Evolutionary conservation across 2,329 filamentous ascomycete species (phyloP), one percentile per base, ranked within the genome.

Genomic region (Xenosphaeropsis pyriputrescens): DNA sequence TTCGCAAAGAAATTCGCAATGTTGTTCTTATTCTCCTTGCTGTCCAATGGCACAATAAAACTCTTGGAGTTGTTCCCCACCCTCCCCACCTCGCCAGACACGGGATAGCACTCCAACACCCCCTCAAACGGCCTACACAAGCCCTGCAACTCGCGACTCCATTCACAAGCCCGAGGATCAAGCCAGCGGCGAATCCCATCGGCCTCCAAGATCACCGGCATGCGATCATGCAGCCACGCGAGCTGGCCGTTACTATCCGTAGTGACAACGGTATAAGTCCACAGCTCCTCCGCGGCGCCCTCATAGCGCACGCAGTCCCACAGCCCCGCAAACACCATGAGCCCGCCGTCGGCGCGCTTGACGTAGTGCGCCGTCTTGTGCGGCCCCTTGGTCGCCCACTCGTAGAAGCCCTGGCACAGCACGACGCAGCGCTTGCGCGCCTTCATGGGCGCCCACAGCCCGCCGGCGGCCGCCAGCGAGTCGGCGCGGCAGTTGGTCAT

Each of bases 401-500:
- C 91, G 52, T 85, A 98, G 58, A 96, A 98, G 1, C 91, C 91
- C 57, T 95, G 81, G 8, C 84, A 86, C 5, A 94, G 55, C 8
- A 96, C 75, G 16, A 96, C 67, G 55, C 91, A 96, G 19, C 91
- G 70, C 60, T 95, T 94, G 47, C 71, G 74, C 43, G 78, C 75
- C 61, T 95, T 95, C 82, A 96, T 93, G 1, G 72, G 75, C 32
- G 73, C 80, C 91, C 91, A 96, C 77, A 96, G 83, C 9, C 88
- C 86, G 5, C 77, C 72, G 7, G 79, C 69, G 8, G 79, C 72
- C 5, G 73, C 66, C 15, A 96, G 64, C 1, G 85, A 91, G 58
- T 96, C 89, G 52, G 89, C 84, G 3, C 89, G 78, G 56, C 89
- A 96, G 59, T 98, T 96, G 58, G 96, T 96, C 0, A 86, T 94